A percentile compares a stretch with the other conserved stretches of the same genome.
These are phyloP conservation scores for Rhododendron vialii DNA, from an alignment of 148 eudicot genomes.

Conservation along the genomic window DNA sequence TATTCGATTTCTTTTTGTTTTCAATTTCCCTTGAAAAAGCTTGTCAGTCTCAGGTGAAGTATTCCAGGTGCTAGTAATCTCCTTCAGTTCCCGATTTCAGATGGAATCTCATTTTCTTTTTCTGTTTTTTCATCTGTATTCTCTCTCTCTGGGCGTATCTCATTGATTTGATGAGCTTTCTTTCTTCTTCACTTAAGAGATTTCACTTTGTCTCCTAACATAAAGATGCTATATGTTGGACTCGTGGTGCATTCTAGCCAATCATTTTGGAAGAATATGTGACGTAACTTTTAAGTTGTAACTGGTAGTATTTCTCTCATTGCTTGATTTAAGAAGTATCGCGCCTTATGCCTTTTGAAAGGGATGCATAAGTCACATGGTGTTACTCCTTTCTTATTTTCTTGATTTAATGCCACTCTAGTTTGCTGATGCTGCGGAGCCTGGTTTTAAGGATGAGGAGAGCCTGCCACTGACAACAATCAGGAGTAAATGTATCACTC, in stretches of 20 bases:
- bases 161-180: background rate
- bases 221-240: background rate
- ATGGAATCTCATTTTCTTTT: background rate
- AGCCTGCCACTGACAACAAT: conserved; percentile 63
- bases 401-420: conserved; percentile 21
- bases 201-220: background rate
- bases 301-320: background rate
- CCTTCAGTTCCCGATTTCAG: background rate
- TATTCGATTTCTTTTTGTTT: background rate
- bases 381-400: conserved; percentile 7
- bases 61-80: background rate
- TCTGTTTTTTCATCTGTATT: background rate
- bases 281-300: background rate
- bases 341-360: conserved; percentile 2
- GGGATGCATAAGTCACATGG: background rate
- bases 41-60: background rate
- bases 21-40: background rate
- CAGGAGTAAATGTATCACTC: conserved; percentile 94
- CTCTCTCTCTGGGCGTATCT: background rate
- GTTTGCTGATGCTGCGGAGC: conserved; percentile 52
- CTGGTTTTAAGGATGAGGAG: conserved; percentile 61
- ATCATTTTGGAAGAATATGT: background rate
- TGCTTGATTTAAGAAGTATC: background rate
- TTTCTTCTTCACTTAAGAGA: background rate
- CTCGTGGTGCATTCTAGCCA: background rate